Conservation (phyloP, 73 alveolate genomes). For the Tetrahymena borealis region DNA sequence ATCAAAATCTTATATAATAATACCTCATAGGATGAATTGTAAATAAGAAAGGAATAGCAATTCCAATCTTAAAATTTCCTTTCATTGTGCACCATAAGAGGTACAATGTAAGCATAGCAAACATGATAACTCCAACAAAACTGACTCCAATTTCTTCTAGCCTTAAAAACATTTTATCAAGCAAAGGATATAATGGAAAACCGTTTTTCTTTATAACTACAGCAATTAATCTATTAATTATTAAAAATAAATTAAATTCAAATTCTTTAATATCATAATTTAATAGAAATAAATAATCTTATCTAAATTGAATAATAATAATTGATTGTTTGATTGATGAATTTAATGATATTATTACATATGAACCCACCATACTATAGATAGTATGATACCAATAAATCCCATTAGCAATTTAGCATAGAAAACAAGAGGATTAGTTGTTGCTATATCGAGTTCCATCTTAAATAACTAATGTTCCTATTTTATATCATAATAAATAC, state of each 20-base stretch:
- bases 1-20: background rate
- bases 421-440: background rate
- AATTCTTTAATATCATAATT: too few species aligned
- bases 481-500: background rate
- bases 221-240: background rate
- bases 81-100: constrained; percentile 58
- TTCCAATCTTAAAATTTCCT: constrained; percentile 67
- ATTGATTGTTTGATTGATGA: too few species aligned
- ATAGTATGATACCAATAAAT: background rate
- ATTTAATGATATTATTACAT: too few species aligned
- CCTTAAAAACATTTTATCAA: constrained; percentile 49
- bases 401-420: background rate
- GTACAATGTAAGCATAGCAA: constrained; percentile 57
- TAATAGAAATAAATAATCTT: too few species aligned
- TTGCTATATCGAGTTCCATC: background rate
- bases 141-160: constrained; percentile 44
- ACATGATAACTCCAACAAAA: constrained; percentile 45
- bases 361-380: background rate
- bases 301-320: too few species aligned
- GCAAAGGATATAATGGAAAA: constrained; percentile 52
- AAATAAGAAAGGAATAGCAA: constrained; percentile 54
- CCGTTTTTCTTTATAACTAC: constrained; percentile 19
- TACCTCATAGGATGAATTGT: constrained; percentile 72
- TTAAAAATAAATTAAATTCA: background rate
- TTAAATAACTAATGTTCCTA: background rate